A percentile compares a stretch with the other conserved stretches of the same genome.
Evolutionary conservation across 2,329 filamentous ascomycete genomes (phyloP).

Genomic region (Colletotrichum lentis): DNA sequence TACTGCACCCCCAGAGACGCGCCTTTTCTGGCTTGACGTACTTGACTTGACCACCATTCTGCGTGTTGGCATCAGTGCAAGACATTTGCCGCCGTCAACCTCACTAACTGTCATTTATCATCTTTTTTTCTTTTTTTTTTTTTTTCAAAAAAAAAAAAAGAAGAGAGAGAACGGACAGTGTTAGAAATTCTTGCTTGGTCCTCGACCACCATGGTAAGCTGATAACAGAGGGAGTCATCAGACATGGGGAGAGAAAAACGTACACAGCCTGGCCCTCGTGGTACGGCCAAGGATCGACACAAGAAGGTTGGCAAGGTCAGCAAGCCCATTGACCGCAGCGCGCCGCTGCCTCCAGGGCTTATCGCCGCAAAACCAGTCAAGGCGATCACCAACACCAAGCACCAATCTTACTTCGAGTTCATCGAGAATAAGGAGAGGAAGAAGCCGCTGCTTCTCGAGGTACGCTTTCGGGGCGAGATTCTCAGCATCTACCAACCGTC

Average conservation of each 20-base stretch:
- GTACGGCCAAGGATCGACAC: conserved; percentile 37
- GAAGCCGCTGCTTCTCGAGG: conserved; percentile 70
- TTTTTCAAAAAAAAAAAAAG: not conserved
- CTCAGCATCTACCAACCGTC: not conserved
- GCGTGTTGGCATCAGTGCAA: conserved; percentile 6
- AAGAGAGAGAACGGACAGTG: conserved; percentile 5
- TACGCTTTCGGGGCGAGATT: conserved; percentile 46
- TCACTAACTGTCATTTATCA: conserved; percentile 27
- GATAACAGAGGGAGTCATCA: conserved; percentile 16
- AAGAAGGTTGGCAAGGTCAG: conserved; percentile 25
- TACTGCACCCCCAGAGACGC: conserved; percentile 12
- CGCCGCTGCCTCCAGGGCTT: conserved; percentile 48
- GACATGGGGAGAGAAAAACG: conserved; percentile 40
- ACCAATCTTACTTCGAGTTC: conserved; percentile 70
- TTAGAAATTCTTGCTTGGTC: conserved; percentile 2
- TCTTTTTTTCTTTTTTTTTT: conserved; percentile 13
- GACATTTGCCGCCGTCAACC: conserved; percentile 6
- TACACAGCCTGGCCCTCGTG: conserved; percentile 28
- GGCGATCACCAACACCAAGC: conserved; percentile 58
- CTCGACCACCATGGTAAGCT: conserved; percentile 37
- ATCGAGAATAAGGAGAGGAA: conserved; percentile 71
- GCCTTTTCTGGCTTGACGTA: conserved; percentile 22
- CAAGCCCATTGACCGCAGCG: conserved; percentile 43
- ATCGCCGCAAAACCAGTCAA: conserved; percentile 47
- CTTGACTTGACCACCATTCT: conserved; percentile 22